Base-by-base conservation (phyloP, 75 land plant genomes). In the Picea sitchensis region DNA sequence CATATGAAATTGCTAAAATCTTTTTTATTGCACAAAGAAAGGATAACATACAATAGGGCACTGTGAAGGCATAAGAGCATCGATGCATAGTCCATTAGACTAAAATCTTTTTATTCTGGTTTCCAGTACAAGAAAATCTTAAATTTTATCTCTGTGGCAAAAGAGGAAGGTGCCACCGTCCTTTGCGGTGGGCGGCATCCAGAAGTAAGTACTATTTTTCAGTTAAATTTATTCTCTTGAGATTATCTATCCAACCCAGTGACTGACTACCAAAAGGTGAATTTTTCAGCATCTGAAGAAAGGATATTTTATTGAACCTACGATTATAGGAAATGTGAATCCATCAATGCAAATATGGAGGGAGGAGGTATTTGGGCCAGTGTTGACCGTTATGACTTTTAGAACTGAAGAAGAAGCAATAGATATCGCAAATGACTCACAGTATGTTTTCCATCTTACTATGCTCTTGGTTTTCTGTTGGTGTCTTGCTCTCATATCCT, bases 351-450 rank as follows among this genome's bases (percentile, higher is more conserved):
- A 93, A 87, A 92, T 98, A 32, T 98, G 99, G 99, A 95, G 83
- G 73, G 99, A 98, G 64, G 99, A 98, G 80, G 95, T 98, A 63
- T 98, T 98, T 86, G 99, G 99, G 61, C 99, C 99, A 71, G 99
- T 98, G 63, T 61, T 98, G 54, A 86, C 94, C 67, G 93, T 92
- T 13, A 88, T 90, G 77, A 93, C 94, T 59, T 98, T 98, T 80
- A 87, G 80, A 57, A 86, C 96, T 44, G 99, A 98, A 85, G 96
- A 92, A 58, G 99, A 95, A 82, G 99, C 98, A 31, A 83, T 98
- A 78, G 90, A 94, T 72, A 82, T 93, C 54, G 98, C 99, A 79
- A 95, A 98, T 89, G 93, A 95, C 72, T 87, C 95, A 44, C 85
- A 88, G 99, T 98, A 82, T 88, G 95, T 12, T 72, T 44, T 63